Conservation (phyloP, 2,329 filamentous ascomycete species). For the Colletotrichum costaricense region DNA sequence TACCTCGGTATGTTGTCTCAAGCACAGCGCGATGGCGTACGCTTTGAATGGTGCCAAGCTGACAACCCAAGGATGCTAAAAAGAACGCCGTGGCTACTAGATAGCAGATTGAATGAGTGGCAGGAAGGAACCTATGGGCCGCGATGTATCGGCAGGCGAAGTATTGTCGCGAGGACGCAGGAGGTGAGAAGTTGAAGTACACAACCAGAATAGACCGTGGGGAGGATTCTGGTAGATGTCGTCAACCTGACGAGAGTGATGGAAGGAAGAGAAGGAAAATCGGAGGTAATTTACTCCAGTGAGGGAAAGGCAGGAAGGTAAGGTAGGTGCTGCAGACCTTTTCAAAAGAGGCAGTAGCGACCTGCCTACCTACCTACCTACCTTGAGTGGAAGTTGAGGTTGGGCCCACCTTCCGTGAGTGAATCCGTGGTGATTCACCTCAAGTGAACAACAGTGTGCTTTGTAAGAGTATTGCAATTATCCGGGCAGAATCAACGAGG, state of each 20-base stretch:
- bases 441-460: not conserved
- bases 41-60: not conserved
- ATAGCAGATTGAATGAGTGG: not conserved
- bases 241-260: not conserved
- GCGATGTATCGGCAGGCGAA: not conserved
- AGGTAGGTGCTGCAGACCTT: no score
- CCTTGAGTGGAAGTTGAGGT: not conserved
- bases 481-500: not conserved
- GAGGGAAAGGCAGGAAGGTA: not conserved
- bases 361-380: no score
- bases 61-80: not conserved
- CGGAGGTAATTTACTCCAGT: not conserved
- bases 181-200: not conserved
- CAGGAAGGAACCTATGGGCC: not conserved
- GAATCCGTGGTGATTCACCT: not conserved
- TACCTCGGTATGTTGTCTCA: not conserved
- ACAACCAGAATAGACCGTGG: not conserved
- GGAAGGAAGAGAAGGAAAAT: not conserved
- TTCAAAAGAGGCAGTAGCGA: no score
- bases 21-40: not conserved
- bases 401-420: not conserved
- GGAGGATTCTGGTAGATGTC: not conserved
- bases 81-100: not conserved
- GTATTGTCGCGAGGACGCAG: not conserved
- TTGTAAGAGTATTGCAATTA: not conserved